These are phyloP conservation scores for Saraca asoca DNA, from an alignment of 331 rosid genomes.

Conservation along the genomic window DNA sequence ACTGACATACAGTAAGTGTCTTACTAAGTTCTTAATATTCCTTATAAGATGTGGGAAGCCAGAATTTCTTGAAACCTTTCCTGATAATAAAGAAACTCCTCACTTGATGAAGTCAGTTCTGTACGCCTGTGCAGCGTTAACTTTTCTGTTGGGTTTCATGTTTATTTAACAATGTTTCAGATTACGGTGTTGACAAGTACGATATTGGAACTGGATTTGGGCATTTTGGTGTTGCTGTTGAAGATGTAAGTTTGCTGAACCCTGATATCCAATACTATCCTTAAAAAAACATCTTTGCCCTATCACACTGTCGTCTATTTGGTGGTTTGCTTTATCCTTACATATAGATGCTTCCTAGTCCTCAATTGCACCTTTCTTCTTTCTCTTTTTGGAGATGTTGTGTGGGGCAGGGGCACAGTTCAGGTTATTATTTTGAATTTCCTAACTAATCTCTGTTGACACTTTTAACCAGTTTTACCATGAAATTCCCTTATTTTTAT, in stretches of 20 bases:
- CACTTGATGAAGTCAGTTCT: constrained; percentile 30
- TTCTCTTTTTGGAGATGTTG: constrained; percentile 2
- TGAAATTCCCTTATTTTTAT: constrained; percentile 19
- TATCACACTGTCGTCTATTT: constrained; percentile 19
- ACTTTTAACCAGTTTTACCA: constrained; percentile 16
- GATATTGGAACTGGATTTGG: constrained; percentile 86
- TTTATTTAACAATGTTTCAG: constrained; percentile 52
- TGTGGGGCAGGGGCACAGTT: constrained; percentile 8
- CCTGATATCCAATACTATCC: neutral
- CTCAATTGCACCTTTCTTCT: constrained; percentile 4
- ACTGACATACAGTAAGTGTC: constrained; percentile 81
- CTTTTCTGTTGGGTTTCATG: constrained; percentile 32
- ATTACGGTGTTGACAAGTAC: constrained; percentile 79
- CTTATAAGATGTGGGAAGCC: constrained; percentile 19
- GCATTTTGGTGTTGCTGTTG: constrained; percentile 86
- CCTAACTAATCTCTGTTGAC: constrained; percentile 13
- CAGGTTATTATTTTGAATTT: constrained; percentile 21
- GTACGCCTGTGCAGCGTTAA: constrained; percentile 28
- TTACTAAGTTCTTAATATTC: constrained; percentile 26
- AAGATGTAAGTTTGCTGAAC: constrained; percentile 72
- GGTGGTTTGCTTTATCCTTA: constrained; percentile 1
- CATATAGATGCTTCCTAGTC: constrained; percentile 10
- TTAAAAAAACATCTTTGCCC: constrained; percentile 30
- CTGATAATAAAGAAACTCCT: constrained; percentile 3
- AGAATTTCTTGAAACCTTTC: constrained; percentile 3